Evolutionary conservation across 1,284 basidiomycete genomes (phyloP).

Genomic region (Laetiporus sulphureus): DNA sequence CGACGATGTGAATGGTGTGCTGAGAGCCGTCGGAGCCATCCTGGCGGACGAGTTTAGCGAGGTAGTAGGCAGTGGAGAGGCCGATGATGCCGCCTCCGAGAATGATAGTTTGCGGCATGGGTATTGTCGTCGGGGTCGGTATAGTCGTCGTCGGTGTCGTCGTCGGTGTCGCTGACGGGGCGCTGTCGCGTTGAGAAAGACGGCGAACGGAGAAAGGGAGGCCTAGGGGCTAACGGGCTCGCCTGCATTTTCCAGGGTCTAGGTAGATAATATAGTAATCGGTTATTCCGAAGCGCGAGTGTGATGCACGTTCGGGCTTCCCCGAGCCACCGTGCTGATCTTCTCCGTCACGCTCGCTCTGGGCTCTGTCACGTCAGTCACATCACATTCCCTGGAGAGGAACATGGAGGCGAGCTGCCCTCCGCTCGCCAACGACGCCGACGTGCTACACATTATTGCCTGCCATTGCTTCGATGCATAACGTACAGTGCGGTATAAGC

Average conservation of each 20-base stretch:
- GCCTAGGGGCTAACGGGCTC: not conserved
- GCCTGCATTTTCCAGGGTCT: not conserved
- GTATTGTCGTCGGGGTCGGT: conserved; percentile 10
- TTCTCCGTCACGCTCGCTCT: too few species aligned
- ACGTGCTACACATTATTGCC: too few species aligned
- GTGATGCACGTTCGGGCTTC: too few species aligned
- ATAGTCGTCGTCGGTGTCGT: too few species aligned
- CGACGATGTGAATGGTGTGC: conserved; percentile 30
- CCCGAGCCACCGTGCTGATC: too few species aligned
- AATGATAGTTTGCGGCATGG: conserved; percentile 28
- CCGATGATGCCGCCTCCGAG: conserved; percentile 56
- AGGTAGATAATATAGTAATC: not conserved
- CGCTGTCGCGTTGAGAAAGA: too few species aligned
- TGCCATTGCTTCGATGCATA: not conserved
- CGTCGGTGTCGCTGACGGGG: not conserved
- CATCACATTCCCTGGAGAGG: too few species aligned
- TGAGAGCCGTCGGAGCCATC: conserved; percentile 7
- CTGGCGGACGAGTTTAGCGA: conserved; percentile 19
- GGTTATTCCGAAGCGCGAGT: not conserved
- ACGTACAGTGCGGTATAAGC: not conserved
- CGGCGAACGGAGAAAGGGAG: not conserved
- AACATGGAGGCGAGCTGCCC: too few species aligned
- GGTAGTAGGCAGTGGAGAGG: conserved; percentile 45
- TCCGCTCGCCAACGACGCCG: too few species aligned
- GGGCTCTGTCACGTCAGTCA: not conserved